Percentiles rank a stretch among this genome's conserved stretches.
These are phyloP conservation scores for Brassica carinata DNA, from an alignment of 345 rosid species.

Conservation along the genomic window DNA sequence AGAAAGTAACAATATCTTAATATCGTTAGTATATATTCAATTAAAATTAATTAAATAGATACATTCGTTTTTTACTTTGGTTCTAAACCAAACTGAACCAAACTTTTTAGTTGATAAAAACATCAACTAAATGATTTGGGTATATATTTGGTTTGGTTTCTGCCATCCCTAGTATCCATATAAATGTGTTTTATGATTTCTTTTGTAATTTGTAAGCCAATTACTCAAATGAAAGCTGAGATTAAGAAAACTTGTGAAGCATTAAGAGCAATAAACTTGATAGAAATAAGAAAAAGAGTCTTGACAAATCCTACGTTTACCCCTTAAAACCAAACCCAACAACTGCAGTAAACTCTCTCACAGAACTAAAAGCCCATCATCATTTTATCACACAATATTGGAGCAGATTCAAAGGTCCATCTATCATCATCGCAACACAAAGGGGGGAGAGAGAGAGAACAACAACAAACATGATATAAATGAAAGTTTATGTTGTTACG, in stretches of 20 bases:
- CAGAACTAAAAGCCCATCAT: not conserved
- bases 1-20: not conserved
- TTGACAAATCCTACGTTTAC: not conserved
- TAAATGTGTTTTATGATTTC: not conserved
- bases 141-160: not conserved
- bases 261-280: not conserved
- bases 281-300: not conserved
- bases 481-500: constrained; percentile 19
- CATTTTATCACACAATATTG: not conserved
- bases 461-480: not conserved
- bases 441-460: not conserved
- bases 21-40: not conserved
- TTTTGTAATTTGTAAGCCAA: not conserved
- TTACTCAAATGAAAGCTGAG: not conserved
- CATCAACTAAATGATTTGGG: not conserved
- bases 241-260: not conserved
- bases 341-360: not conserved
- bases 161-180: not conserved
- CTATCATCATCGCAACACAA: not conserved
- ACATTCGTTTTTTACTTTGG: no score
- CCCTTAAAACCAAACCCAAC: not conserved
- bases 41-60: no score
- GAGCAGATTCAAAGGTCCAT: not conserved
- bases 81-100: no score
- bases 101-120: no score